These are phyloP conservation scores for Albizia julibrissin DNA, from an alignment of 306 rosid genomes.

Conservation along the genomic window DNA sequence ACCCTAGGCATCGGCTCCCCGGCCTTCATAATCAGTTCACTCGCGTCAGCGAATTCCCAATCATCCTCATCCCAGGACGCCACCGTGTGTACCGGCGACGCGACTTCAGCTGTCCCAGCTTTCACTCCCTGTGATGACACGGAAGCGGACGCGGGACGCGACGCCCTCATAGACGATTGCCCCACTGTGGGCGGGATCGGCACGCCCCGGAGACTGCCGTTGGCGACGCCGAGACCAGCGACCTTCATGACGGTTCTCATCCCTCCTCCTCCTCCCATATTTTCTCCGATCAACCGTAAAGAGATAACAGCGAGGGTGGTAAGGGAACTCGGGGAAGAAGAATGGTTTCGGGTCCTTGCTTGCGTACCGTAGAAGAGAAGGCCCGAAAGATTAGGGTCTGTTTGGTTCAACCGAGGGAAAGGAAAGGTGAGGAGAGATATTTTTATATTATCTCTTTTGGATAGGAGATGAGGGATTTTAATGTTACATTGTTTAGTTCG, in stretches of 20 bases:
- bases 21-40: slow-evolving; percentile 46
- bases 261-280: slow-evolving; percentile 85
- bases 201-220: slow-evolving; percentile 41
- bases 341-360: neutral
- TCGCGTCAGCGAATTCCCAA: slow-evolving; percentile 66
- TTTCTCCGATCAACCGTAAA: neutral
- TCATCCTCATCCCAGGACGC: slow-evolving; percentile 46
- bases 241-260: slow-evolving; percentile 69
- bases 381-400: neutral
- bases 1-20: slow-evolving; percentile 66
- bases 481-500: too few relatives aligned
- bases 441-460: too few relatives aligned
- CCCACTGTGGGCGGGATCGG: slow-evolving; percentile 35
- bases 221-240: slow-evolving; percentile 50
- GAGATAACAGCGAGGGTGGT: neutral
- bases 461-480: too few relatives aligned
- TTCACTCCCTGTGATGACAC: slow-evolving; percentile 39
- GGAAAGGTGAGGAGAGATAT: too few relatives aligned
- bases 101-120: slow-evolving; percentile 24
- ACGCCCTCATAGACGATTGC: slow-evolving; percentile 40
- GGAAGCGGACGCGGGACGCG: slow-evolving; percentile 39
- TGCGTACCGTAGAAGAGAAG: neutral
- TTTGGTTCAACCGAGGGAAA: too few relatives aligned
- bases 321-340: neutral
- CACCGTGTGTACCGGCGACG: slow-evolving; percentile 36